Conservation (phyloP, 2,329 filamentous ascomycete genomes). For the Aspergillus ochraceoroseus region DNA sequence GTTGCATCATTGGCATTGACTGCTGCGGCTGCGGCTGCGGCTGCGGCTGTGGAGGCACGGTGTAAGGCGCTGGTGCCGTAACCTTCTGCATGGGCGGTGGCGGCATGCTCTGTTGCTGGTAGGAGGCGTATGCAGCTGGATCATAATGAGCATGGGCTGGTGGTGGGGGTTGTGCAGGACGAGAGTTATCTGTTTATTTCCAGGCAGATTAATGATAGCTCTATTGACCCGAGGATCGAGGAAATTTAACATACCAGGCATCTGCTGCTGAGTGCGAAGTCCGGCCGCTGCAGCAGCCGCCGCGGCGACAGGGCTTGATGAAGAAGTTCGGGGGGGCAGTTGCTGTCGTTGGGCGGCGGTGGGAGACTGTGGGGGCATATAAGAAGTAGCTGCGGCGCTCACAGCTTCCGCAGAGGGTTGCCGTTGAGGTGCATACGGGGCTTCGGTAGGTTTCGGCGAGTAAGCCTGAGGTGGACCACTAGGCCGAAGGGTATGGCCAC, state of each 20-base stretch:
- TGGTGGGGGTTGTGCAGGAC: constrained; percentile 42
- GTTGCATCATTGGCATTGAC: constrained; percentile 21
- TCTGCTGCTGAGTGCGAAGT: constrained; percentile 44
- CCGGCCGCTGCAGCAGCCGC: constrained; percentile 48
- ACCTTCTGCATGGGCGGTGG: constrained; percentile 29
- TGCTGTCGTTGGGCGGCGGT: constrained; percentile 41
- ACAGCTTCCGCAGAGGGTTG: constrained; percentile 40
- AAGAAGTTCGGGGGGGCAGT: constrained; percentile 47
- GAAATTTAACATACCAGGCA: constrained; percentile 34
- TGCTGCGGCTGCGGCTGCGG: constrained; percentile 16
- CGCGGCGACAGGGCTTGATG: constrained; percentile 46
- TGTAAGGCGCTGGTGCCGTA: constrained; percentile 22
- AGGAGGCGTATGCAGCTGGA: constrained; percentile 40
- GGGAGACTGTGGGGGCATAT: constrained; percentile 46
- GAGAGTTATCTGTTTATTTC: constrained; percentile 37
- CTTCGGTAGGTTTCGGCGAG: constrained; percentile 35
- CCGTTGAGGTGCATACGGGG: constrained; percentile 29
- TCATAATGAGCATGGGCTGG: constrained; percentile 47
- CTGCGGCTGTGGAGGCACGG: constrained; percentile 27
- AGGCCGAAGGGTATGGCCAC: constrained; percentile 62
- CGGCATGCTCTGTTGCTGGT: constrained; percentile 29
- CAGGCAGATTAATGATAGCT: no score
- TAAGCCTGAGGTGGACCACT: constrained; percentile 44
- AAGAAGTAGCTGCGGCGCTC: constrained; percentile 42
- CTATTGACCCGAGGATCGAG: background rate